phyloP scores from a whole-genome alignment of 768 basidiomycete genomes.

The Xerocomellus amylosporus region DNA sequence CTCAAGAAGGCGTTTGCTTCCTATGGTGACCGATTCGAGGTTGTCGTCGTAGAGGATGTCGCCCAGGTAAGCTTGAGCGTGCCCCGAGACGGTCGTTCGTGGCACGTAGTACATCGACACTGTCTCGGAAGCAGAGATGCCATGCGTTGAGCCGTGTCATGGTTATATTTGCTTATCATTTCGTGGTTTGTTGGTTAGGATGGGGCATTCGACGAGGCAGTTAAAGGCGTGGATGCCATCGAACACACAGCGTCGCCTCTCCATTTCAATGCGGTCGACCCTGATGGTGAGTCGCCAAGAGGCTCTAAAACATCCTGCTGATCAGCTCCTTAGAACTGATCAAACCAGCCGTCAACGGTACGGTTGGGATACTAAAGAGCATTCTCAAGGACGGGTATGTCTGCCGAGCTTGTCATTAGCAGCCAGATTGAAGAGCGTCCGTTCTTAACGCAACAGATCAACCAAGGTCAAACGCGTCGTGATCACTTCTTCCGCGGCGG shows the following conservation, averaged over 20 bases:
- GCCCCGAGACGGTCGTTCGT: background rate
- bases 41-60: slow-evolving; percentile 71
- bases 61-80: slow-evolving; percentile 37
- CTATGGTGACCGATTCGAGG: slow-evolving; percentile 57
- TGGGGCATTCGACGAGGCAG: slow-evolving; percentile 75
- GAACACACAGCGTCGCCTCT: slow-evolving; percentile 69
- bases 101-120: no score
- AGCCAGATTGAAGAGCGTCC: background rate
- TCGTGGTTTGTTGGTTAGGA: slow-evolving; percentile 34
- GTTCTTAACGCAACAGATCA: slow-evolving; percentile 16
- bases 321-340: slow-evolving; percentile 49
- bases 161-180: background rate
- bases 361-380: slow-evolving; percentile 57
- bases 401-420: background rate
- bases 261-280: slow-evolving; percentile 44
- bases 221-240: slow-evolving; percentile 72
- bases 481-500: slow-evolving; percentile 60
- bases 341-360: slow-evolving; percentile 70
- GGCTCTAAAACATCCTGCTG: background rate
- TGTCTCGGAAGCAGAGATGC: background rate
- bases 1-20: slow-evolving; percentile 52
- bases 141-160: background rate
- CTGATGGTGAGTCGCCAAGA: slow-evolving; percentile 28
- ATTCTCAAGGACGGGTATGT: slow-evolving; percentile 52
- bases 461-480: slow-evolving; percentile 63